A percentile compares a stretch with the other conserved stretches of the same genome.
Conservation (phyloP, 2,329 filamentous ascomycete species). For the Lachnellula arida region DNA sequence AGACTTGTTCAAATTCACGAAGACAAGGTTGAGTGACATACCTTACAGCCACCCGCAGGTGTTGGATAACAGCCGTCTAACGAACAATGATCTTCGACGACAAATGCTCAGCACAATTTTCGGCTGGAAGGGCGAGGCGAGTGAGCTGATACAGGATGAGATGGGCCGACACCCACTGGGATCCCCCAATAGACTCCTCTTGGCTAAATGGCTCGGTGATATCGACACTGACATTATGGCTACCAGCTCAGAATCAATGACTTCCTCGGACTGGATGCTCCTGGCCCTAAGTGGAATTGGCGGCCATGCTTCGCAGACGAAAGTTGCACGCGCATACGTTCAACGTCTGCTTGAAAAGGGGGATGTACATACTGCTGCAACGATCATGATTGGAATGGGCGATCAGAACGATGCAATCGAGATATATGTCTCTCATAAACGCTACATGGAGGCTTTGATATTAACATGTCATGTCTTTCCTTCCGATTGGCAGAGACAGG, state of each 20-base stretch:
- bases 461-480: constrained; percentile 81
- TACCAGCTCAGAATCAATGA: constrained; percentile 79
- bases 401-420: constrained; percentile 94
- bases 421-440: constrained; percentile 86
- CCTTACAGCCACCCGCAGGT: constrained; percentile 68
- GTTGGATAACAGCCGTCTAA: constrained; percentile 54
- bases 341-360: constrained; percentile 85
- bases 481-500: constrained; percentile 84
- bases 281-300: constrained; percentile 87
- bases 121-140: constrained; percentile 84
- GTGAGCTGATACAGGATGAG: constrained; percentile 80
- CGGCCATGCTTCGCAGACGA: constrained; percentile 72
- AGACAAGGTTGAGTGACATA: constrained; percentile 74
- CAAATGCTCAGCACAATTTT: constrained; percentile 96
- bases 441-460: constrained; percentile 88
- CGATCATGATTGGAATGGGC: constrained; percentile 87
- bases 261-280: constrained; percentile 94
- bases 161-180: constrained; percentile 67
- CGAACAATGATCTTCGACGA: constrained; percentile 73
- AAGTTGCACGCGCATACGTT: constrained; percentile 84
- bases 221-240: constrained; percentile 76
- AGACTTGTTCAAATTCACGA: constrained; percentile 83
- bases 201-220: constrained; percentile 91
- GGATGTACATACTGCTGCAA: constrained; percentile 86
- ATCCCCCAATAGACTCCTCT: constrained; percentile 73